These are phyloP conservation scores for Salix udensis DNA, from an alignment of 345 rosid species.

Conservation along the genomic window DNA sequence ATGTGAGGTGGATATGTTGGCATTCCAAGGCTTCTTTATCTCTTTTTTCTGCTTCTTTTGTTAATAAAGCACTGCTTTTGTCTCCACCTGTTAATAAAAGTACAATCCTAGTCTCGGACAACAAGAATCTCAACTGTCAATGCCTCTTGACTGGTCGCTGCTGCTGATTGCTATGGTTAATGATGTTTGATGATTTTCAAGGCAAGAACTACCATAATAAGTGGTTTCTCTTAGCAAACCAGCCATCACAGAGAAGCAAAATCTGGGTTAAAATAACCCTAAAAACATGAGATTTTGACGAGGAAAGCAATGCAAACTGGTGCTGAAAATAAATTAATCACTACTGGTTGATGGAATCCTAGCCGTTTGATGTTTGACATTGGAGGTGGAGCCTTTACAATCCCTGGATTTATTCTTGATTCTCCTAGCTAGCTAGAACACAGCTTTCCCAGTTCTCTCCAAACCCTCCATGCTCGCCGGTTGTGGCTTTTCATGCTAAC, in stretches of 20 bases:
- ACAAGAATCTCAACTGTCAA: no score
- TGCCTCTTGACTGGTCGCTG: not conserved
- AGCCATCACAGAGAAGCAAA: no score
- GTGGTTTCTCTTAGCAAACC: no score
- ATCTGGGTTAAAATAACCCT: no score
- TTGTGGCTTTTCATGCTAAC: conserved; percentile 10
- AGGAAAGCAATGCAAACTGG: no score
- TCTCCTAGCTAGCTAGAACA: not conserved
- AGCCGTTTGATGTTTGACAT: conserved; percentile 6
- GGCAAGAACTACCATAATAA: no score
- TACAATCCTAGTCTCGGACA: not conserved
- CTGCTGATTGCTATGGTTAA: no score
- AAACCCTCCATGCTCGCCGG: not conserved
- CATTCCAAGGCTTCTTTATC: conserved; percentile 8
- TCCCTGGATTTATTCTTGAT: conserved; percentile 10
- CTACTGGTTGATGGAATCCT: not conserved
- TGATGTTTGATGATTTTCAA: no score
- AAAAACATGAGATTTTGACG: no score
- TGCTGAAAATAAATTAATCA: not conserved
- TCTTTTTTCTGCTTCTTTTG: not conserved
- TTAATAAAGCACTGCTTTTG: not conserved
- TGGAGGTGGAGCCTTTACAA: not conserved
- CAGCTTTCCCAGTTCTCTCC: not conserved
- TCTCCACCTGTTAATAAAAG: not conserved
- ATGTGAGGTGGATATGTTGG: not conserved